Evolutionary conservation across 2,329 filamentous ascomycete genomes (phyloP).

Genomic region (Aspergillus brasiliensis): DNA sequence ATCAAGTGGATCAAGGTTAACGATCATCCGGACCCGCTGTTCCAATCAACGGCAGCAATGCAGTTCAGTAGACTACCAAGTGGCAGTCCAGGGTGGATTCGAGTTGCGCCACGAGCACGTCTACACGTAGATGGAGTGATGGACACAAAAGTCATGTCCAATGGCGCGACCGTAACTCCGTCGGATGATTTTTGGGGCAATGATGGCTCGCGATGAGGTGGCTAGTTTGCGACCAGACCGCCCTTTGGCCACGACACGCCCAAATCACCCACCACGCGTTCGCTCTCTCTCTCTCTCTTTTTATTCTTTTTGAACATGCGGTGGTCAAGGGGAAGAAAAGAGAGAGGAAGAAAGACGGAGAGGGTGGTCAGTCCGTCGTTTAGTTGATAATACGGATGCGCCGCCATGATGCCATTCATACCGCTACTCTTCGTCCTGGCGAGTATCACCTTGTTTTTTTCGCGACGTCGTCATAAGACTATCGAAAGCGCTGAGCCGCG

Average conservation of each 20-base stretch:
- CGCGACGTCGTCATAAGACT: conserved; percentile 16
- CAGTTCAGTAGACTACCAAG: not conserved
- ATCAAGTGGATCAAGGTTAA: not conserved
- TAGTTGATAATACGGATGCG: not conserved
- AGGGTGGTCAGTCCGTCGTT: not conserved
- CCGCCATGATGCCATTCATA: conserved; percentile 19
- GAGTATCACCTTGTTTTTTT: conserved; percentile 19
- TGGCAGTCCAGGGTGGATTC: not conserved
- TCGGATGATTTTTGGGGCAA: conserved; percentile 3
- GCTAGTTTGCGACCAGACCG: conserved; percentile 10
- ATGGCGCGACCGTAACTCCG: not conserved
- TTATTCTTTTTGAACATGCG: not conserved
- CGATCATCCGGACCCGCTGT: not conserved
- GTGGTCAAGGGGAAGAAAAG: not conserved
- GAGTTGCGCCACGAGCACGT: not conserved
- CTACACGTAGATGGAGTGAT: not conserved
- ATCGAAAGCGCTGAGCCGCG: conserved; percentile 9
- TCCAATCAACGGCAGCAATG: not conserved
- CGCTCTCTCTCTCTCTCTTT: not conserved
- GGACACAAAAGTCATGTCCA: not conserved
- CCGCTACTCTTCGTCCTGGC: conserved; percentile 21
- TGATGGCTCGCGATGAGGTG: conserved; percentile 4
- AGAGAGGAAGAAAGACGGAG: not conserved
- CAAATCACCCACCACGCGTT: not conserved
- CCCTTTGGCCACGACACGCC: conserved; percentile 3